Percentiles rank a stretch among this genome's conserved stretches.
phyloP scores from a whole-genome alignment of 2,329 filamentous ascomycete genomes.

The Colletotrichum orchidophilum region DNA sequence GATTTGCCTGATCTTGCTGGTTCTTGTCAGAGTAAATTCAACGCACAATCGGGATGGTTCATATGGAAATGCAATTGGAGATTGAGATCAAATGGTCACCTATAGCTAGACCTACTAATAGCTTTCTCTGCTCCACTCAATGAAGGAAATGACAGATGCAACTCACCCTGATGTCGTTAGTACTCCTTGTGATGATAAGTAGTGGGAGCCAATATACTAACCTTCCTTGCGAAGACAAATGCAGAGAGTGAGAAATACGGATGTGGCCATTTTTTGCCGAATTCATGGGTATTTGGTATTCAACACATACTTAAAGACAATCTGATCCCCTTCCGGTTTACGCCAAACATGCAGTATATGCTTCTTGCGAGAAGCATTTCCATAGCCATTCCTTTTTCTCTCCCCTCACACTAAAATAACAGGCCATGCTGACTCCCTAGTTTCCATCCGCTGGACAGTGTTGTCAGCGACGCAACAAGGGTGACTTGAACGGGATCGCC shows the following conservation, averaged over 20 bases:
- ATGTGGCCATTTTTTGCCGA: background rate
- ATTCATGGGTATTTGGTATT: slow-evolving; percentile 35
- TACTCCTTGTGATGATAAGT: background rate
- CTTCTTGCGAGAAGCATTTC: slow-evolving; percentile 22
- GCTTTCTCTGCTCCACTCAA: background rate
- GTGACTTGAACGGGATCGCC: background rate
- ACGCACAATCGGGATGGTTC: background rate
- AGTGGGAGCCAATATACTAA: background rate
- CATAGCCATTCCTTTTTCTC: slow-evolving; percentile 1
- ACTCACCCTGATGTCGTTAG: background rate
- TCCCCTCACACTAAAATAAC: background rate
- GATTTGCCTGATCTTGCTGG: slow-evolving; percentile 1
- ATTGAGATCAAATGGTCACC: background rate
- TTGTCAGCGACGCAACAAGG: background rate
- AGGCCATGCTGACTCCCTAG: background rate
- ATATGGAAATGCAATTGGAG: slow-evolving; percentile 1
- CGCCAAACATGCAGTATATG: slow-evolving; percentile 34
- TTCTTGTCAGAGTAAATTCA: slow-evolving; percentile 18
- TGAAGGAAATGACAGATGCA: background rate
- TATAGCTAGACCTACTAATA: slow-evolving; percentile 23
- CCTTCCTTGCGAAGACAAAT: background rate
- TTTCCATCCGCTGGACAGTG: background rate
- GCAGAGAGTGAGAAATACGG: background rate
- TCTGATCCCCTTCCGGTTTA: slow-evolving; percentile 29
- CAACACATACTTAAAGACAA: slow-evolving; percentile 33